Conservation (phyloP, 306 rosid species). For the Fragaria nilgerrensis region DNA sequence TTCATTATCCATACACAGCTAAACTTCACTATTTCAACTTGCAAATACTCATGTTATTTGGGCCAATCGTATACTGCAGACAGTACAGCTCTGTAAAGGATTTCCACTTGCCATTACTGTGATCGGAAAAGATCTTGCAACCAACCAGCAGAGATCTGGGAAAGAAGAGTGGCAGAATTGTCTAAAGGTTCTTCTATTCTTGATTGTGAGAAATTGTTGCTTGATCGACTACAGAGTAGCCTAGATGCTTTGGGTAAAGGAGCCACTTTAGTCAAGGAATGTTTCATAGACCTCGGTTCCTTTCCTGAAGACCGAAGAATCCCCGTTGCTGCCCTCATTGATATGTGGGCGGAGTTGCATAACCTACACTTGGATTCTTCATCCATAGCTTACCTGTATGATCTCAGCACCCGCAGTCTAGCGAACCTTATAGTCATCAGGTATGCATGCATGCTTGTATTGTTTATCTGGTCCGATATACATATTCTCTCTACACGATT, state of each 20-base stretch:
- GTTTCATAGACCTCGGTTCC: conserved; percentile 59
- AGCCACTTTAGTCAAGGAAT: conserved; percentile 28
- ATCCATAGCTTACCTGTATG: conserved; percentile 11
- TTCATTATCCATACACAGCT: no score
- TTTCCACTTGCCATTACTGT: conserved; percentile 51
- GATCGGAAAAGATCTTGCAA: conserved; percentile 34
- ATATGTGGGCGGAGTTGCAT: conserved; percentile 36
- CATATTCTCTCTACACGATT: no score
- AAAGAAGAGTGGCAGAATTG: conserved; percentile 14
- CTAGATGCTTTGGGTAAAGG: conserved; percentile 16
- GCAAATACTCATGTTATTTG: no score
- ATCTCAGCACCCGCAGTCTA: conserved; percentile 35
- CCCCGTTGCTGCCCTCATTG: conserved; percentile 26
- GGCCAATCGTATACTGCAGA: no score
- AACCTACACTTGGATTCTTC: no score
- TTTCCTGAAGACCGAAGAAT: conserved; percentile 67
- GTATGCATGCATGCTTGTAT: neutral
- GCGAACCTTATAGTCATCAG: conserved; percentile 19
- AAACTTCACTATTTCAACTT: no score
- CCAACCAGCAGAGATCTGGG: conserved; percentile 23
- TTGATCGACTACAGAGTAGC: neutral
- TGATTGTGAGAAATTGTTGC: conserved; percentile 14
- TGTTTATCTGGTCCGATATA: no score
- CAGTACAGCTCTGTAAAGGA: conserved; percentile 30
- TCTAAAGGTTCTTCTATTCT: conserved; percentile 30